Percentiles rank a stretch among this genome's conserved stretches.
Evolutionary conservation across 192 early-diverging fungal species (phyloP).

Genomic region (Backusella australiensis): DNA sequence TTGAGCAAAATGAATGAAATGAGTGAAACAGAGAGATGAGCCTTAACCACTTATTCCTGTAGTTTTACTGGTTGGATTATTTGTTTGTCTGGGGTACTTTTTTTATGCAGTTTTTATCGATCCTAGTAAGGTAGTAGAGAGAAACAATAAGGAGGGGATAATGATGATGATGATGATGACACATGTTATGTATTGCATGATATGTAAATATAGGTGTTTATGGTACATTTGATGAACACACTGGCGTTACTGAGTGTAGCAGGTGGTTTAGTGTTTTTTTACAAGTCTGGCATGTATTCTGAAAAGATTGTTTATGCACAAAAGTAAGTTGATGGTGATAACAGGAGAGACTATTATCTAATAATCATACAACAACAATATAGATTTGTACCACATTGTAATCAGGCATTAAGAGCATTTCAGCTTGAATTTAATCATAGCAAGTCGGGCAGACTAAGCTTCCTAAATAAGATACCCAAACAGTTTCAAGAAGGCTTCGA

Average conservation of each 20-base stretch:
- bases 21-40: not conserved
- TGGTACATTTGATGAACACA: conserved; percentile 31
- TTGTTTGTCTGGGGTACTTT: conserved; percentile 36
- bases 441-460: conserved; percentile 44
- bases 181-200: not conserved
- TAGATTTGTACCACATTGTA: conserved; percentile 61
- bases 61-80: conserved; percentile 23
- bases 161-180: not conserved
- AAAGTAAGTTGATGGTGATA: conserved; percentile 39
- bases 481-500: conserved; percentile 55
- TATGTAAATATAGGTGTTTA: conserved; percentile 10
- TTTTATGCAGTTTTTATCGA: conserved; percentile 50
- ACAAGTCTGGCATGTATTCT: conserved; percentile 53
- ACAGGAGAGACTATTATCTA: not conserved
- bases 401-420: conserved; percentile 51
- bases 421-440: conserved; percentile 53
- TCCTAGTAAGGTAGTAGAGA: conserved; percentile 44
- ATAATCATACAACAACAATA: not conserved
- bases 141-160: not conserved
- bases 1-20: not conserved
- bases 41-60: conserved; percentile 26
- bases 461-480: conserved; percentile 51
- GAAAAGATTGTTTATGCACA: conserved; percentile 54
- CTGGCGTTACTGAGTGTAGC: conserved; percentile 36
- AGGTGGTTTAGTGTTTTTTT: conserved; percentile 49